These are phyloP conservation scores for Mycena alexandri DNA, from an alignment of 768 basidiomycete species.

Conservation along the genomic window DNA sequence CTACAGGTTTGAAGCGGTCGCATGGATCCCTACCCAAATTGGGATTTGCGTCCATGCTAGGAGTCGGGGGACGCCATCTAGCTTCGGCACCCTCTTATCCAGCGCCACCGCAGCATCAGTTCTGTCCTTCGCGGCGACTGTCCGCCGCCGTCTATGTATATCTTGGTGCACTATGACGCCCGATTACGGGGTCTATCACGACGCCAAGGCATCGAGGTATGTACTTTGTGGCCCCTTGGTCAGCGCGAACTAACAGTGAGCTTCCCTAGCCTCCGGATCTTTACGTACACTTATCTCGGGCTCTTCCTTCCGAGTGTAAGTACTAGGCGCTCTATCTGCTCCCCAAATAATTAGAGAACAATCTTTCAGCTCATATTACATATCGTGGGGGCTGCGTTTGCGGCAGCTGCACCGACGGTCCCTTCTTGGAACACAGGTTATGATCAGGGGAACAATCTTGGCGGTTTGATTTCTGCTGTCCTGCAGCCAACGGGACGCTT, in stretches of 20 bases:
- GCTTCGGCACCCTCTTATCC: slow-evolving; percentile 47
- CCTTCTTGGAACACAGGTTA: slow-evolving; percentile 71
- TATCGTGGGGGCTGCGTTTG: slow-evolving; percentile 79
- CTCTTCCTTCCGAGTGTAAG: slow-evolving; percentile 72
- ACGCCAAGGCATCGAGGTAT: slow-evolving; percentile 25
- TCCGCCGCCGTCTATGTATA: slow-evolving; percentile 54
- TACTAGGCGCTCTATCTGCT: slow-evolving; percentile 6
- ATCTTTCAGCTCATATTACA: slow-evolving; percentile 56
- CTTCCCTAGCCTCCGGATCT: slow-evolving; percentile 60
- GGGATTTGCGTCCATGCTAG: slow-evolving; percentile 74
- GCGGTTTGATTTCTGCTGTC: slow-evolving; percentile 74
- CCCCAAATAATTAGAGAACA: neutral
- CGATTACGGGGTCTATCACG: slow-evolving; percentile 61
- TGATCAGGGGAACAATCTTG: slow-evolving; percentile 64
- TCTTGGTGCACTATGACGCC: slow-evolving; percentile 59
- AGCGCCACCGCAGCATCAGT: slow-evolving; percentile 45
- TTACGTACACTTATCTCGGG: slow-evolving; percentile 74
- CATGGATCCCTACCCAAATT: slow-evolving; percentile 78
- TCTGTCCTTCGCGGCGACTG: slow-evolving; percentile 53
- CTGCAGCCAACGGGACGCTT: slow-evolving; percentile 72
- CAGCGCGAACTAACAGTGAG: neutral
- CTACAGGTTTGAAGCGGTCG: slow-evolving; percentile 64
- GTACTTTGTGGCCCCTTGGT: neutral
- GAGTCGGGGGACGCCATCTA: slow-evolving; percentile 74
- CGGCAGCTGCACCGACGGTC: slow-evolving; percentile 65